A percentile compares a stretch with the other conserved stretches of the same genome.
Evolutionary conservation across 169 alveolate species (phyloP).

Genomic region (Plasmodium ovale): DNA sequence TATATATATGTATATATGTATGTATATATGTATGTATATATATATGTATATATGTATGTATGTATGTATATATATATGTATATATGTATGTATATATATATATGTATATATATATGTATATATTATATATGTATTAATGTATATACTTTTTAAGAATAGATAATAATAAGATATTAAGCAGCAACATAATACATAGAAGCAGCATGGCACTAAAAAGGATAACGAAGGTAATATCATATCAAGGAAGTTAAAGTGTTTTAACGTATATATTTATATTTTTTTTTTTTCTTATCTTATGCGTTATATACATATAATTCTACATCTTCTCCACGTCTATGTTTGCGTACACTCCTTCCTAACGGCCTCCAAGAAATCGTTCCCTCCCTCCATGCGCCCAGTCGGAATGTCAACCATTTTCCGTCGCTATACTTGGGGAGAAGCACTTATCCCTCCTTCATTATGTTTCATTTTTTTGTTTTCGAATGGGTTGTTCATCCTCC

Average conservation of each 20-base stretch:
- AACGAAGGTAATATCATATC: constrained; percentile 60
- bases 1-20: background rate
- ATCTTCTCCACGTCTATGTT: background rate
- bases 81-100: background rate
- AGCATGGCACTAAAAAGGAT: constrained; percentile 62
- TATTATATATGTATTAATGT: background rate
- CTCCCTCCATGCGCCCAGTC: no score
- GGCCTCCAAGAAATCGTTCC: no score
- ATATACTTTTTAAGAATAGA: no score
- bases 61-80: background rate
- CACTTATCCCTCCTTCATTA: no score
- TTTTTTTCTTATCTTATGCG: background rate
- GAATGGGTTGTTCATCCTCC: background rate
- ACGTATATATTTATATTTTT: background rate
- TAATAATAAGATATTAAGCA: constrained; percentile 19
- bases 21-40: background rate
- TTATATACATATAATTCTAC: background rate
- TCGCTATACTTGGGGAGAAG: no score
- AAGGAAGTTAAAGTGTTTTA: background rate
- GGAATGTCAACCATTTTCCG: no score
- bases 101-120: background rate
- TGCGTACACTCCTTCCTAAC: no score
- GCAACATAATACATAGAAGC: constrained; percentile 40
- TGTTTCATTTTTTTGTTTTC: no score
- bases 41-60: background rate